Evolutionary conservation across 2,329 filamentous ascomycete genomes (phyloP).

Genomic region (Clonostachys rhizophaga): DNA sequence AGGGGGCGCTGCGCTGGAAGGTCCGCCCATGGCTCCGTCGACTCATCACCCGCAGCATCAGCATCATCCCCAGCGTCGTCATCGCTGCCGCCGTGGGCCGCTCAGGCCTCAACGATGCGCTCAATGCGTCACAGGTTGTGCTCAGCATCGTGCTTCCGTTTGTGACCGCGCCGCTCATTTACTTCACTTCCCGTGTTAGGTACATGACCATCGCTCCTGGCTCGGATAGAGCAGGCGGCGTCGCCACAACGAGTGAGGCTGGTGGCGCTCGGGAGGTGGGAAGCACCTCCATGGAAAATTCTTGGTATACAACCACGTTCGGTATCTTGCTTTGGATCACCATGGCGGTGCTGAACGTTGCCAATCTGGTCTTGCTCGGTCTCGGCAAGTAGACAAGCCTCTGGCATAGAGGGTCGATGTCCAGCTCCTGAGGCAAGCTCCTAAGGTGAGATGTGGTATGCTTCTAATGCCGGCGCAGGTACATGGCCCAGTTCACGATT

Average conservation of each 20-base stretch:
- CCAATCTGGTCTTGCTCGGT: slow-evolving; percentile 63
- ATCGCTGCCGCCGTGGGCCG: slow-evolving; percentile 76
- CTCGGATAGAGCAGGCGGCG: no score
- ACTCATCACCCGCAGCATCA: slow-evolving; percentile 72
- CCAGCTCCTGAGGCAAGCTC: no score
- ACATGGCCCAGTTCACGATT: no score
- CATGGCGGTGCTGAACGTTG: slow-evolving; percentile 76
- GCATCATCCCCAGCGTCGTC: slow-evolving; percentile 77
- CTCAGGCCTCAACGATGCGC: slow-evolving; percentile 62
- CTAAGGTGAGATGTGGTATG: no score
- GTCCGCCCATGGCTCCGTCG: slow-evolving; percentile 64
- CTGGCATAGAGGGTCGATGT: no score
- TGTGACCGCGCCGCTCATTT: slow-evolving; percentile 77
- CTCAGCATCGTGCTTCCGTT: slow-evolving; percentile 67
- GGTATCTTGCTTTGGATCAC: slow-evolving; percentile 63
- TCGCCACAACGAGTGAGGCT: no score
- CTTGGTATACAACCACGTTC: slow-evolving; percentile 46
- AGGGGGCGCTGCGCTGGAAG: slow-evolving; percentile 26
- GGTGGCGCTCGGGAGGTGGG: slow-evolving; percentile 15
- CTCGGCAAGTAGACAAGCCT: slow-evolving; percentile 7
- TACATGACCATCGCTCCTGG: slow-evolving; percentile 70
- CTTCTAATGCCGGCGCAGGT: no score
- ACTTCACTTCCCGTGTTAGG: slow-evolving; percentile 73
- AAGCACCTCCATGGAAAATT: no score
- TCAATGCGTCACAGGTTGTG: slow-evolving; percentile 44